Percentiles rank a stretch among this genome's conserved stretches.
phyloP scores from a whole-genome alignment of 768 basidiomycete species.

The Mycena polygramma region DNA sequence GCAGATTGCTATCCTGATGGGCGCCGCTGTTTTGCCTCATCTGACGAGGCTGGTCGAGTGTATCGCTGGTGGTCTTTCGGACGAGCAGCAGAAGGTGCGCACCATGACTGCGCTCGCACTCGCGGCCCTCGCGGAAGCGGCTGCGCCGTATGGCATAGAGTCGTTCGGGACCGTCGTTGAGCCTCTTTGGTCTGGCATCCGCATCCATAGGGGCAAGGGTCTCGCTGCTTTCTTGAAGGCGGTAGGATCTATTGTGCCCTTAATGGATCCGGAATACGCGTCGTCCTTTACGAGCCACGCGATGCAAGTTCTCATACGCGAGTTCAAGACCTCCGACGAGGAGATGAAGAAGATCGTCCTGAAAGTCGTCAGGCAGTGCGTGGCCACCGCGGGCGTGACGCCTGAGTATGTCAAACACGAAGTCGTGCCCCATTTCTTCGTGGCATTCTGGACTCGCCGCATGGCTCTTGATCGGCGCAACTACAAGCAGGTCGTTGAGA shows the following conservation, averaged over 20 bases:
- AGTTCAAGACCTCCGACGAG: slow-evolving; percentile 99
- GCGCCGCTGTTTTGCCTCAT: slow-evolving; percentile 98
- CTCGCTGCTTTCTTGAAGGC: slow-evolving; percentile 96
- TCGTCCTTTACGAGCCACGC: slow-evolving; percentile 99
- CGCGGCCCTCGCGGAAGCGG: slow-evolving; percentile 95
- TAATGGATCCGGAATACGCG: slow-evolving; percentile 99
- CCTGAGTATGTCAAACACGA: slow-evolving; percentile 95
- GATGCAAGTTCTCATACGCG: slow-evolving; percentile 96
- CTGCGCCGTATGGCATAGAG: slow-evolving; percentile 99
- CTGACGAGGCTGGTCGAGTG: slow-evolving; percentile 95
- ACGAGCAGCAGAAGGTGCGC: slow-evolving; percentile 96
- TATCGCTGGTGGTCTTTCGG: slow-evolving; percentile 90
- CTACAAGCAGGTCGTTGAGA: slow-evolving; percentile 97
- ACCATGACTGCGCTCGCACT: slow-evolving; percentile 94
- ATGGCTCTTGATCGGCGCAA: slow-evolving; percentile 98
- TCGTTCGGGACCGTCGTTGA: slow-evolving; percentile 97
- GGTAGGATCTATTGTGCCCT: slow-evolving; percentile 98
- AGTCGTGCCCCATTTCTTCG: slow-evolving; percentile 98
- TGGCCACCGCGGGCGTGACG: slow-evolving; percentile 97
- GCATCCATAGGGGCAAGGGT: slow-evolving; percentile 93
- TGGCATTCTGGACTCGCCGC: slow-evolving; percentile 96
- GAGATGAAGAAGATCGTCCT: slow-evolving; percentile 99
- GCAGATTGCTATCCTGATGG: slow-evolving; percentile 99
- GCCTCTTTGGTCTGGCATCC: slow-evolving; percentile 93
- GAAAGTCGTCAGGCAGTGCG: slow-evolving; percentile 98